Evolutionary conservation across 2,329 filamentous ascomycete genomes (phyloP).

Genomic region (Exophiala alcalophila): DNA sequence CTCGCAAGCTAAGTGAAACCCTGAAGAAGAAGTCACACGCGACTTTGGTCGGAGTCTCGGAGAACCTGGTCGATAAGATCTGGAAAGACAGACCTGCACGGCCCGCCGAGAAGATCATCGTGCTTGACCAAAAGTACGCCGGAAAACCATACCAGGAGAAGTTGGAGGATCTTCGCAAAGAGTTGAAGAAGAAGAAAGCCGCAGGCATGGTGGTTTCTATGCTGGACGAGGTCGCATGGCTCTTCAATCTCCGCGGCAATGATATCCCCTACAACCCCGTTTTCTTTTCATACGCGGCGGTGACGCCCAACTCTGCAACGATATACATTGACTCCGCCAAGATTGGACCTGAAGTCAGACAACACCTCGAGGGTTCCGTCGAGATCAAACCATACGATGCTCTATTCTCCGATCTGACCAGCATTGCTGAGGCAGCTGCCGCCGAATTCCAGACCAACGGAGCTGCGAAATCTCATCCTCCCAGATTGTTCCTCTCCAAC

Average conservation of each 20-base stretch:
- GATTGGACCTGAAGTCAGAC: conserved; percentile 64
- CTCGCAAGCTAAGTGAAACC: conserved; percentile 74
- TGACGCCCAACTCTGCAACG: conserved; percentile 72
- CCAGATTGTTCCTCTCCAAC: conserved; percentile 81
- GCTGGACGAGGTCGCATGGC: conserved; percentile 93
- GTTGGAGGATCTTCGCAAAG: conserved; percentile 80
- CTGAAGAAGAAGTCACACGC: conserved; percentile 82
- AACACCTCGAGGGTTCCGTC: conserved; percentile 68
- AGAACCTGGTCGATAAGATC: conserved; percentile 87
- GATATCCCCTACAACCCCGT: conserved; percentile 98
- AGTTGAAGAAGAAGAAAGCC: conserved; percentile 84
- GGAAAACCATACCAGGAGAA: conserved; percentile 83
- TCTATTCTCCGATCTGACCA: conserved; percentile 75
- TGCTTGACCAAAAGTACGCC: conserved; percentile 69
- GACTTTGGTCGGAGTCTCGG: conserved; percentile 68
- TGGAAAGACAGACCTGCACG: conserved; percentile 74
- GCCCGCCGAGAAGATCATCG: conserved; percentile 71
- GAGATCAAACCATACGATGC: conserved; percentile 75
- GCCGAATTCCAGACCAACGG: conserved; percentile 36
- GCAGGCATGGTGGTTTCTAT: conserved; percentile 77
- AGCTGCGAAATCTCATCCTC: conserved; percentile 38
- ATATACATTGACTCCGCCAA: conserved; percentile 84
- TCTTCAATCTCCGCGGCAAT: conserved; percentile 93
- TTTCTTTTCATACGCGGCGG: conserved; percentile 92
- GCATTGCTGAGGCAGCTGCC: conserved; percentile 53